Evolutionary conservation across 495 filamentous ascomycete genomes (phyloP).

Genomic region (Penicillium steckii): DNA sequence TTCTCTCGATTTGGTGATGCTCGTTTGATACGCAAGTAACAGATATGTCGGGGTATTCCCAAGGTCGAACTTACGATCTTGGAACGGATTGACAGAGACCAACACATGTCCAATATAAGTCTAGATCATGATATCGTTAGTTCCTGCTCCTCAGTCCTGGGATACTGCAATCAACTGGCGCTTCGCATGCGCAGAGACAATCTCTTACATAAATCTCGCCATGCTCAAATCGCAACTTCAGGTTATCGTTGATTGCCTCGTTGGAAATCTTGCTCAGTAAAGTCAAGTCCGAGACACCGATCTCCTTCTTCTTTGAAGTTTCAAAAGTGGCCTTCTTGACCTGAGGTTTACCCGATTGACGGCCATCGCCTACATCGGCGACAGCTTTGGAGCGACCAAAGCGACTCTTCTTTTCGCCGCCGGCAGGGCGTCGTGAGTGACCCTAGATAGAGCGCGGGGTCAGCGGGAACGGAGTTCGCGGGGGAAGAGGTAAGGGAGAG

Average conservation of each 20-base stretch:
- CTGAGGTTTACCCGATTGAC: slow-evolving; percentile 56
- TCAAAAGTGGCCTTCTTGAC: slow-evolving; percentile 96
- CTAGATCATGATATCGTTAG: slow-evolving; percentile 44
- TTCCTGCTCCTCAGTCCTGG: too few species aligned
- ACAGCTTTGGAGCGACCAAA: slow-evolving; percentile 48
- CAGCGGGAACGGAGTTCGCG: slow-evolving; percentile 8
- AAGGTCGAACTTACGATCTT: slow-evolving; percentile 64
- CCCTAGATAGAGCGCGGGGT: slow-evolving; percentile 30
- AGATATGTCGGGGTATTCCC: not conserved
- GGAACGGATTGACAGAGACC: slow-evolving; percentile 98
- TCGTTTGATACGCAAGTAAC: too few species aligned
- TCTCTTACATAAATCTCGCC: slow-evolving; percentile 86
- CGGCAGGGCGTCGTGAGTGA: slow-evolving; percentile 49
- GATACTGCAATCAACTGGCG: too few species aligned
- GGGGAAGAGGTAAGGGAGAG: slow-evolving; percentile 12
- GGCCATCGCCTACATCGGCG: slow-evolving; percentile 47
- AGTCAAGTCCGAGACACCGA: slow-evolving; percentile 96
- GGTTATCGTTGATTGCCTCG: slow-evolving; percentile 98
- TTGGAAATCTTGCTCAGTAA: slow-evolving; percentile 97
- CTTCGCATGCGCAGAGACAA: not conserved
- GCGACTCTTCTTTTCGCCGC: slow-evolving; percentile 50
- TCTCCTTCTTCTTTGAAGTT: slow-evolving; percentile 96
- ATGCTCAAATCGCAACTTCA: slow-evolving; percentile 96
- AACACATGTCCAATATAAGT: slow-evolving; percentile 99
- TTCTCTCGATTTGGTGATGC: too few species aligned